Percentiles rank a stretch among this genome's conserved stretches.
Evolutionary conservation across 148 eudicot species (phyloP).

Genomic region (Chenopodium album): DNA sequence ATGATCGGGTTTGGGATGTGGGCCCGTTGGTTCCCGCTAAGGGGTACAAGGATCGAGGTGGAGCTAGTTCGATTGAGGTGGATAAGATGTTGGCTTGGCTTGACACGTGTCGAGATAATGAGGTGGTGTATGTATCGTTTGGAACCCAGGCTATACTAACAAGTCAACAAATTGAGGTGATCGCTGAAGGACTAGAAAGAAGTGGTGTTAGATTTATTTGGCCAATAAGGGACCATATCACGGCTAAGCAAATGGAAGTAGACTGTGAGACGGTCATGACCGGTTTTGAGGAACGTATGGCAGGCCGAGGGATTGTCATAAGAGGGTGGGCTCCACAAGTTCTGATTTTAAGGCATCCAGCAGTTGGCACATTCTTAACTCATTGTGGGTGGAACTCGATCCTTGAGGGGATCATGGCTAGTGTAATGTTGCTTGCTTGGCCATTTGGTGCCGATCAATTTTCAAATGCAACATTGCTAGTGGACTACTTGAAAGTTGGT

Average conservation of each 20-base stretch:
- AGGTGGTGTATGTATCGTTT: constrained; percentile 41
- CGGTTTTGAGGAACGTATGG: constrained; percentile 26
- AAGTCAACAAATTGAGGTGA: constrained; percentile 23
- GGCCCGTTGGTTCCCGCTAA: constrained; percentile 34
- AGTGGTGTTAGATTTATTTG: constrained; percentile 38
- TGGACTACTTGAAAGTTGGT: constrained; percentile 33
- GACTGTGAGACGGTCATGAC: constrained; percentile 3
- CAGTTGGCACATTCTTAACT: constrained; percentile 46
- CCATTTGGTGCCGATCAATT: constrained; percentile 50
- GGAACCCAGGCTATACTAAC: constrained; percentile 35
- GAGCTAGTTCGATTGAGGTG: constrained; percentile 24
- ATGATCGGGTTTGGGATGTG: constrained; percentile 39
- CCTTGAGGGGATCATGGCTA: constrained; percentile 42
- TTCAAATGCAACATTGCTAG: constrained; percentile 36
- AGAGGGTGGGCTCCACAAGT: constrained; percentile 61
- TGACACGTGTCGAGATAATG: constrained; percentile 29
- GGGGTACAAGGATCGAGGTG: constrained; percentile 26
- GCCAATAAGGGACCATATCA: constrained; percentile 15
- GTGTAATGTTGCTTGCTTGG: constrained; percentile 45
- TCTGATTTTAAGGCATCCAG: constrained; percentile 36
- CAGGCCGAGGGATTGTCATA: constrained; percentile 37
- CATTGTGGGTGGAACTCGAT: constrained; percentile 68
- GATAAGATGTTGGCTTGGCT: constrained; percentile 42
- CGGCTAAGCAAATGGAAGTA: background rate
- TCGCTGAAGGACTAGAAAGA: constrained; percentile 29